Evolutionary conservation across 225 moss, liverwort and hornwort genomes (phyloP).

Genomic region (Bryoerythrophyllum caledonicum): DNA sequence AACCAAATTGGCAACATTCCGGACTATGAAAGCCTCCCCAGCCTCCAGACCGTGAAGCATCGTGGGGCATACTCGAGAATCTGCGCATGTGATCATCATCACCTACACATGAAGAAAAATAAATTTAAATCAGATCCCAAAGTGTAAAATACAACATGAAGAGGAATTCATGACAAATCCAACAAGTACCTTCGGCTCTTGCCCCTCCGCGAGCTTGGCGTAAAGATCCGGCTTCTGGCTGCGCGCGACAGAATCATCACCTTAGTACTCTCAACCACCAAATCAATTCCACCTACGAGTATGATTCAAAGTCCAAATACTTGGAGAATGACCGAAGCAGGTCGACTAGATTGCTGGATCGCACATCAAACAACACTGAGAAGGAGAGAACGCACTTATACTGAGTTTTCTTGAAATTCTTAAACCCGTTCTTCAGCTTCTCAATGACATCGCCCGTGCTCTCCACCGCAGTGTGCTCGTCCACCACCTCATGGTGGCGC

Average conservation of each 20-base stretch:
- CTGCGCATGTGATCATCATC: constrained; percentile 93
- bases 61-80: constrained; percentile 89
- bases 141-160: background rate
- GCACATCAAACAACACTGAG: background rate
- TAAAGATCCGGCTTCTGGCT: constrained; percentile 82
- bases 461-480: constrained; percentile 24
- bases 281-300: background rate
- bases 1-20: constrained; percentile 95
- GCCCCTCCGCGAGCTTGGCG: constrained; percentile 75
- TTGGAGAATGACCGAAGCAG: background rate
- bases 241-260: constrained; percentile 12
- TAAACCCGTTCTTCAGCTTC: constrained; percentile 42
- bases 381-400: constrained; percentile 24
- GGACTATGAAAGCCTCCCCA: constrained; percentile 84
- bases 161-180: background rate
- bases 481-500: constrained; percentile 26
- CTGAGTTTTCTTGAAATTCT: constrained; percentile 29
- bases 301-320: background rate
- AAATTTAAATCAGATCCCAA: background rate
- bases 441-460: constrained; percentile 37
- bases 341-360: background rate
- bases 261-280: constrained; percentile 11
- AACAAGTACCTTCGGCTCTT: constrained; percentile 73
- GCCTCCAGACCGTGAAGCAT: constrained; percentile 86
- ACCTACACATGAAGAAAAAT: constrained; percentile 49